Conservation (phyloP, 2,329 filamentous ascomycete genomes). For the Pseudomassariella vexata region DNA sequence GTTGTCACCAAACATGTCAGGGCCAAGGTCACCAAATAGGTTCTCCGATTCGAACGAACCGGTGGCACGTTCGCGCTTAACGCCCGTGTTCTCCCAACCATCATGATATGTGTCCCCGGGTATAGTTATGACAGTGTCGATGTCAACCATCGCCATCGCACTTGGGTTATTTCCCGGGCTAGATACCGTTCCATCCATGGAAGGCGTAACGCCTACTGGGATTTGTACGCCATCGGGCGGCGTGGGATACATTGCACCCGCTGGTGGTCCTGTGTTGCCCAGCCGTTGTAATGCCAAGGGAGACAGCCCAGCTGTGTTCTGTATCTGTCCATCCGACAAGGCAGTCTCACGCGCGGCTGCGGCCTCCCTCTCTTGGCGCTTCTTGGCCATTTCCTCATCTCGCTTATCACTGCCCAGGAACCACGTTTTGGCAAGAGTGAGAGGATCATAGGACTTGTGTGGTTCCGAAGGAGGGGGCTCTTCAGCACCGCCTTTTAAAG, state of each 20-base stretch:
- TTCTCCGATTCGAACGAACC: conserved; percentile 46
- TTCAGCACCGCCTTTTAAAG: conserved; percentile 31
- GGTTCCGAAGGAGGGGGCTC: conserved; percentile 30
- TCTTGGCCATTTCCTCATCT: conserved; percentile 40
- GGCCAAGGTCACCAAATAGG: conserved; percentile 63
- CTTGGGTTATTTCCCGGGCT: conserved; percentile 45
- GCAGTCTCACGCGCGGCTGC: conserved; percentile 34
- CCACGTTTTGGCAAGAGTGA: conserved; percentile 44
- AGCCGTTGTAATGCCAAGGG: conserved; percentile 45
- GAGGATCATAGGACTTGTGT: conserved; percentile 41
- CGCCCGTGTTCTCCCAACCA: conserved; percentile 35
- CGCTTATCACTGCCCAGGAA: conserved; percentile 36
- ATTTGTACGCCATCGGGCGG: conserved; percentile 61
- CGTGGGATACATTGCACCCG: conserved; percentile 63
- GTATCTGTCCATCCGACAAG: conserved; percentile 34
- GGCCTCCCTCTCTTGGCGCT: conserved; percentile 44
- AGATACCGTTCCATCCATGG: conserved; percentile 48
- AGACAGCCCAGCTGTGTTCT: conserved; percentile 43
- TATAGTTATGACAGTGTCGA: conserved; percentile 27
- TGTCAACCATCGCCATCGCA: conserved; percentile 25
- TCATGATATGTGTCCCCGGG: conserved; percentile 26
- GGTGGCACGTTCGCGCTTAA: conserved; percentile 38
- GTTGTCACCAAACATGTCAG: conserved; percentile 66
- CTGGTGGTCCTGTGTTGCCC: conserved; percentile 34
- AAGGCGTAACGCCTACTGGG: conserved; percentile 45